phyloP scores from a whole-genome alignment of 1,284 basidiomycete species.

The Leccinum subrobustum region DNA sequence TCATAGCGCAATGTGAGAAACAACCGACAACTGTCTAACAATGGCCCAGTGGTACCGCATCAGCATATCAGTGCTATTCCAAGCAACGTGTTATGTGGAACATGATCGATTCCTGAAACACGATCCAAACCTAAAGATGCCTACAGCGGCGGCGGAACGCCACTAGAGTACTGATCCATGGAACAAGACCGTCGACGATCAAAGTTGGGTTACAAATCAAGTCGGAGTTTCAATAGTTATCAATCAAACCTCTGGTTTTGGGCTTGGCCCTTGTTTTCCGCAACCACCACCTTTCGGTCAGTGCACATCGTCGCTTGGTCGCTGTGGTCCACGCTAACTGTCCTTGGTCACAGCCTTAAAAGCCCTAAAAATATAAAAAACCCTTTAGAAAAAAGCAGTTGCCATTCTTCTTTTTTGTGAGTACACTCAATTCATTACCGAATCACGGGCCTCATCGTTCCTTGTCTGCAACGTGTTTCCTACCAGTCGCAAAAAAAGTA shows the following conservation, averaged over 20 bases:
- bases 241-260: constrained; percentile 26
- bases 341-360: constrained; percentile 38
- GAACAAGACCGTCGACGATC: not conserved
- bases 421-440: constrained; percentile 25
- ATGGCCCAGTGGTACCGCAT: not conserved
- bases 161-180: no score
- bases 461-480: constrained; percentile 6
- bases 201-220: constrained; percentile 13
- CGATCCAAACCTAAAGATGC: not conserved
- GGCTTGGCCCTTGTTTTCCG: constrained; percentile 32
- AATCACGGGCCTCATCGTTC: constrained; percentile 20
- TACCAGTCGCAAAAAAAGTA: constrained; percentile 65
- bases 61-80: not conserved
- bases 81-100: not conserved
- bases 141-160: no score
- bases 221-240: constrained; percentile 37
- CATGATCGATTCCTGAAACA: not conserved
- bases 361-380: constrained; percentile 53
- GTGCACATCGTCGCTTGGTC: constrained; percentile 11
- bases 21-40: not conserved
- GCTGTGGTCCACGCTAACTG: constrained; percentile 17
- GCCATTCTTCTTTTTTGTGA: constrained; percentile 69
- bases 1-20: not conserved
- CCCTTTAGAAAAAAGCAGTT: constrained; percentile 63
- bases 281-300: constrained; percentile 36